These are phyloP conservation scores for Neonectria ditissima DNA, from an alignment of 2,329 filamentous ascomycete genomes.

Conservation along the genomic window DNA sequence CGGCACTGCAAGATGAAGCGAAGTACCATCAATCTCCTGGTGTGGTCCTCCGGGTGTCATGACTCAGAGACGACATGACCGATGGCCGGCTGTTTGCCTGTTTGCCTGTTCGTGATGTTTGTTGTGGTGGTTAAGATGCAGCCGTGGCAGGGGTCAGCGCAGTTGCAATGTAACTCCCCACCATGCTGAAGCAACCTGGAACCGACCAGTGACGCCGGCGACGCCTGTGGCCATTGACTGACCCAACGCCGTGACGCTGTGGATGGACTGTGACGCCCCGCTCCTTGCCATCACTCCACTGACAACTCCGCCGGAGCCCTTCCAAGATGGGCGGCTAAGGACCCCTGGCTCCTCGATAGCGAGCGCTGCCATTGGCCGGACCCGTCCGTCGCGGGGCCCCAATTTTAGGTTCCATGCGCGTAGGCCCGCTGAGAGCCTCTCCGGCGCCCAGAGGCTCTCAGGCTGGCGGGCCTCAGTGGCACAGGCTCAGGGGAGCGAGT, in stretches of 20 bases:
- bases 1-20: background rate
- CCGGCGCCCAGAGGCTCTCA: constrained; percentile 9
- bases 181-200: background rate
- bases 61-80: background rate
- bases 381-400: constrained; percentile 36
- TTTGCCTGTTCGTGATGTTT: background rate
- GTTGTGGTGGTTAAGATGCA: background rate
- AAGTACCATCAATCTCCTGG: background rate
- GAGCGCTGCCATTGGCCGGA: constrained; percentile 31
- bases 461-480: constrained; percentile 6
- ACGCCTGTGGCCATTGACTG: background rate
- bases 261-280: constrained; percentile 15
- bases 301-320: constrained; percentile 26
- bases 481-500: constrained; percentile 41
- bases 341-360: constrained; percentile 26
- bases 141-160: background rate
- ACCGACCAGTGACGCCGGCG: background rate
- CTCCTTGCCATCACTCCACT: constrained; percentile 1
- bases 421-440: constrained; percentile 34
- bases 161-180: background rate
- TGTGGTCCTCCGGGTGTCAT: background rate
- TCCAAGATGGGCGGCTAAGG: constrained; percentile 40
- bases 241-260: no score
- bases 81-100: background rate
- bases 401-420: constrained; percentile 43